Evolutionary conservation across 352 stramenopile genomes (phyloP), one percentile per base, ranked within the genome.

Genomic region (Thalassiosira hispida): DNA sequence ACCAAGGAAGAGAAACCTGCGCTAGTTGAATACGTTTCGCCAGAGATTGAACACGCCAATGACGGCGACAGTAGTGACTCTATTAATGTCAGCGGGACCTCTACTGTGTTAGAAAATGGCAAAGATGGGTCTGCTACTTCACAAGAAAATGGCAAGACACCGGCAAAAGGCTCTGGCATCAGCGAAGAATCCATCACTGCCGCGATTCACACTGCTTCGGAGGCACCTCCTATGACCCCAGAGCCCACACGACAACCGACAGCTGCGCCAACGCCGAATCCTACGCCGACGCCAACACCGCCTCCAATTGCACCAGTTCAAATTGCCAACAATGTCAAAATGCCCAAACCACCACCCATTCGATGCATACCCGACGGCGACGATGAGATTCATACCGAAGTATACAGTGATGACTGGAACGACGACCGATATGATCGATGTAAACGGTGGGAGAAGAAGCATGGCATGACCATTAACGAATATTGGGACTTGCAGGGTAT

Each of bases 341-440:
- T 33, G 22, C 44, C 49, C 3, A 20, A 20, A 33, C 67, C 53
- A 27, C 67, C 67, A n/a, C 67, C 67, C n/a, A 33, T 65, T 38
- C 67, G 67, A 35, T 76, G 67, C 44, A 67, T 76, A 16, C 67
- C 67, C 38, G 31, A 38, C 9, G 67, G 67, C 27, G 67, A 76
- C 22, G 67, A 76, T 38, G 55, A 68, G 22, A 14, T 76, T 12
- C 38, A 68, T 33, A 61, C 40, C 12, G 67, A 76, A 29, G 7
- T 68, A 5, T 76, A 38, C 25, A 66, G 16, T 16, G 67, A 76
- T 59, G 67, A 76, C 38, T 68, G 53, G 67, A 76, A 64, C 14
- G 67, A 76, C n/a, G 67, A 76, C 67, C 22, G 35, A 11, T 76
- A 68, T 51, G 46, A 76, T 53, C 56, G 67, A 61, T 76, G 67